phyloP scores from a whole-genome alignment of 2,329 filamentous ascomycete species.

The Xylariales sp. region DNA sequence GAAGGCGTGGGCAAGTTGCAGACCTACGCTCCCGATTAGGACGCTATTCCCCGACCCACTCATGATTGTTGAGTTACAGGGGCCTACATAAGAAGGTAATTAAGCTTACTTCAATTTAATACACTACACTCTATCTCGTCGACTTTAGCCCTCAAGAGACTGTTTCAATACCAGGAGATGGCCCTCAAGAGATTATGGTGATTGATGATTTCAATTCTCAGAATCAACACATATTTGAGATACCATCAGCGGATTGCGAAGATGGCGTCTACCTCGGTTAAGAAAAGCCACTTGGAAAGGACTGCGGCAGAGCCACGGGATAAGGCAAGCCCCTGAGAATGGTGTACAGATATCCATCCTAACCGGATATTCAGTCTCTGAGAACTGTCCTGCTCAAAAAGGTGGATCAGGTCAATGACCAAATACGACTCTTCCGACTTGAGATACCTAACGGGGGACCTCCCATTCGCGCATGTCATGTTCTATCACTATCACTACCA shows the following conservation, averaged over 20 bases:
- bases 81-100: too few species aligned
- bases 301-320: conserved; percentile 72
- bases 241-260: not conserved
- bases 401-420: conserved; percentile 61
- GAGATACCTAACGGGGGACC: conserved; percentile 43
- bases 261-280: conserved; percentile 20
- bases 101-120: too few species aligned
- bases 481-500: conserved; percentile 10
- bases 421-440: conserved; percentile 65
- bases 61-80: too few species aligned
- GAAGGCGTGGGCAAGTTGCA: too few species aligned
- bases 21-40: too few species aligned
- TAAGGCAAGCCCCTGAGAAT: conserved; percentile 31
- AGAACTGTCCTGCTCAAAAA: conserved; percentile 57
- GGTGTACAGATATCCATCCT: not conserved
- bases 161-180: too few species aligned
- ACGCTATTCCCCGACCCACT: too few species aligned
- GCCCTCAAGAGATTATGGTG: too few species aligned
- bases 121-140: too few species aligned
- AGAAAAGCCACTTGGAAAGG: conserved; percentile 58
- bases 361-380: conserved; percentile 35
- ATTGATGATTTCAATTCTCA: not conserved
- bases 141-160: too few species aligned
- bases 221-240: not conserved
- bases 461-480: conserved; percentile 41